Evolutionary conservation across 352 stramenopile genomes (phyloP).

Genomic region (Phytophthora pseudosyringae): DNA sequence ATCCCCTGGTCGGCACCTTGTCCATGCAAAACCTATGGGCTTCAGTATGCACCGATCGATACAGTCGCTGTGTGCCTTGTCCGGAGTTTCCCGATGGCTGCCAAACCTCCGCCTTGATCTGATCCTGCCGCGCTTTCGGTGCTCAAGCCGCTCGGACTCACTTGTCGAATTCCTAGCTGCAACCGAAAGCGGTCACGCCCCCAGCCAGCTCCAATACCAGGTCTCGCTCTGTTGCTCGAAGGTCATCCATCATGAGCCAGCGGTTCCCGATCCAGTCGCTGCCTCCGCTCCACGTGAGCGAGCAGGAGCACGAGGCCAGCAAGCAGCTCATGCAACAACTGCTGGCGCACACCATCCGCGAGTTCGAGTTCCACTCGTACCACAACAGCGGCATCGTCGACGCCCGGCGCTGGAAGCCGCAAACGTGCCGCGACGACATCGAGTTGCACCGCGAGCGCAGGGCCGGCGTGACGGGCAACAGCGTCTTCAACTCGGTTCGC

Average conservation of each 20-base stretch:
- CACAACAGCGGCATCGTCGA: slow-evolving; percentile 45
- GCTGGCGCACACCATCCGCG: slow-evolving; percentile 47
- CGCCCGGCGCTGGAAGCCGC: slow-evolving; percentile 47
- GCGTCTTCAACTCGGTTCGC: slow-evolving; percentile 31
- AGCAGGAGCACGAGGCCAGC: slow-evolving; percentile 40
- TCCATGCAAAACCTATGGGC: slow-evolving; percentile 26
- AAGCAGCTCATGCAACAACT: slow-evolving; percentile 46
- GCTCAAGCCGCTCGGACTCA: slow-evolving; percentile 13
- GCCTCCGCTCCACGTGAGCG: slow-evolving; percentile 40
- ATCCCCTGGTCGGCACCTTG: slow-evolving; percentile 33
- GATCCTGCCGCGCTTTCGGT: slow-evolving; percentile 20
- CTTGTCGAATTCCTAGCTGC: slow-evolving; percentile 31
- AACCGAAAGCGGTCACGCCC: background rate
- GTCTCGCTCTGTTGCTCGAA: slow-evolving; percentile 11
- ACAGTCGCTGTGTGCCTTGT: background rate
- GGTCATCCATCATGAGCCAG: slow-evolving; percentile 30
- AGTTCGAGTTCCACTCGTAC: slow-evolving; percentile 55
- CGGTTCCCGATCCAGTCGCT: slow-evolving; percentile 55
- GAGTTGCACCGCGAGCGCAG: slow-evolving; percentile 53
- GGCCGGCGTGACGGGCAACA: slow-evolving; percentile 31
- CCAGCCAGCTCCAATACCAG: background rate
- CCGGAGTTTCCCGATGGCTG: slow-evolving; percentile 9
- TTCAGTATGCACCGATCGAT: too few relatives aligned
- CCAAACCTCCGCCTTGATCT: slow-evolving; percentile 15
- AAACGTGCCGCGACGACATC: slow-evolving; percentile 49